Evolutionary conservation across 83 land plant genomes (phyloP), one percentile per base, ranked within the genome.

Genomic region (Picea abies): DNA sequence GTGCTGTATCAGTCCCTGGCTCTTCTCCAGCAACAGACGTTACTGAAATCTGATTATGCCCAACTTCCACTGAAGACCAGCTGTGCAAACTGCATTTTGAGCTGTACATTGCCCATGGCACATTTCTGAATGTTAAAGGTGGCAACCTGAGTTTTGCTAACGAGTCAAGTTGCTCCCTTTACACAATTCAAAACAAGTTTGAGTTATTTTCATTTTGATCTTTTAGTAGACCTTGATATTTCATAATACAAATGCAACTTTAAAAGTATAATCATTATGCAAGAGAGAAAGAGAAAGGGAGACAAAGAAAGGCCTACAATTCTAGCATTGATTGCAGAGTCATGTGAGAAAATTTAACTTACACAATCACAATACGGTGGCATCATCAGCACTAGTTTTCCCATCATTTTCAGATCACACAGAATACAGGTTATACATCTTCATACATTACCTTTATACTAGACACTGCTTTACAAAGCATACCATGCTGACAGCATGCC

Each of bases 161-260:
- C 19, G 85, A 85, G 66, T 91, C 91, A 84, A 91, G 90, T 80
- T 89, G 93, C 60, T 87, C 90, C 95, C 95, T 93, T 90, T 86
- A 86, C 79, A 61, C 61, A 83, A 88, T 80, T 25, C 12, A 84
- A 85, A 84, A 56, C 29, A 19, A 78, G 7, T 8, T 26, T 73
- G 11, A 73, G 14, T 41, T 37, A 37, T 6, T 47, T 73, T 11
- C 11, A 49, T 49, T 49, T 49, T 49, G 12, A 49, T 49, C 12
- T 49, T 49, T 49, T 49, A 9, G 56, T 49, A 23, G 47, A 73
- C 23, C 58, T 9, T 16, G n/a, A n/a, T 73, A n/a, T 44, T 47
- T 73, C 56, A 73, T 20, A n/a, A 47, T 20, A 41, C 39, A 19
- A 3, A 47, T 37, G 22, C 56, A 44, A 17, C 25, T 73, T 37